Evolutionary conservation across 805 yeast genomes (phyloP), one percentile per base, ranked within the genome.

Genomic region (Peterozyma xylosa): DNA sequence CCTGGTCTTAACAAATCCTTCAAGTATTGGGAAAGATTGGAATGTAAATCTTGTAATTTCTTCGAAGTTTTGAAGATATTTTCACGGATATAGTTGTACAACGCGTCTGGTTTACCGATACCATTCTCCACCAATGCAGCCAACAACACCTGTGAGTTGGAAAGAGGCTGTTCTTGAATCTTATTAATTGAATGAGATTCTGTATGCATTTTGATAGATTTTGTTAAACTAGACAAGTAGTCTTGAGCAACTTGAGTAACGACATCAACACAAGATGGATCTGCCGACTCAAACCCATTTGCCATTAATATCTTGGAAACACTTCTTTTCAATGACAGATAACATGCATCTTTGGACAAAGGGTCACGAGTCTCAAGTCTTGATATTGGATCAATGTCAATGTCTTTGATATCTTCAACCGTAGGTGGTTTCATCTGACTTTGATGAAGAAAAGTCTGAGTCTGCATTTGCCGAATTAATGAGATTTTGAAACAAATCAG

Each of bases 391-490:
- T 90, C 97, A n/a, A 90, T 64, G 57, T 90, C 97, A 18, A 74
- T 57, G 43, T 86, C 48, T 45, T 70, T 65, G 11, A 90, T 61
- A 10, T 72, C 63, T 40, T 76, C 80, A 36, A 82, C 71, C 45
- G 74, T 82, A 4, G 91, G 91, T 11, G 82, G 77, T 49, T 75
- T 76, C 71, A 81, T 67, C 53, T 83, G 91, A 0, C 88, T 73
- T 42, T 82, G 83, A 55, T 84, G 91, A 41, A 84, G 67, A 59
- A 79, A 80, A 47, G 79, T 82, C 41, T 83, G 86, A 15, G 84
- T 84, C 62, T 93, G 98, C 83, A 93, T 83, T 56, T 90, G 90
- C 51, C 96, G 71, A 46, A 93, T 86, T 40, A 89, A 66, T 4
- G 91, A 81, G 16, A 93, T 86, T 59, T 90, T 90, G 64, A 88